Conservation (phyloP, 2,329 filamentous ascomycete genomes). For the Davidsoniella eucalypti region DNA sequence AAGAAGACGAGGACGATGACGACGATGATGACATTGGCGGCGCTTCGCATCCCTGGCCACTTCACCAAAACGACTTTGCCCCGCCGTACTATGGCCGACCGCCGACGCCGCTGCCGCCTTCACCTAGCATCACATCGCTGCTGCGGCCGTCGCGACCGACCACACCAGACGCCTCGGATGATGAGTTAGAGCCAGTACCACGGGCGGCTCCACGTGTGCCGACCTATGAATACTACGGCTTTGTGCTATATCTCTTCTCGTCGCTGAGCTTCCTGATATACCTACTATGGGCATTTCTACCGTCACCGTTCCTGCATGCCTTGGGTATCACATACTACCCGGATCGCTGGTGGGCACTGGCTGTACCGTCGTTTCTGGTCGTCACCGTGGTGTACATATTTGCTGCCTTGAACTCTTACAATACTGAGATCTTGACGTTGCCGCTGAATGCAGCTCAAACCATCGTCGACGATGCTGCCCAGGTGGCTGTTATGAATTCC, state of each 20-base stretch:
- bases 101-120: constrained; percentile 85
- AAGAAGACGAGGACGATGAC: not conserved
- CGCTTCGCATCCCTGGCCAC: constrained; percentile 26
- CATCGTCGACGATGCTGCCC: constrained; percentile 77
- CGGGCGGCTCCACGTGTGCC: constrained; percentile 82
- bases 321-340: constrained; percentile 95
- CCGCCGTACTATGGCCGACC: constrained; percentile 95
- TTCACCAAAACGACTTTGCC: constrained; percentile 40
- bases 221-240: constrained; percentile 99
- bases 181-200: constrained; percentile 63
- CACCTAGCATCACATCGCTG: constrained; percentile 80
- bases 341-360: constrained; percentile 93
- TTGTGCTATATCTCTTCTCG: constrained; percentile 85
- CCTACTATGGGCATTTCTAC: constrained; percentile 74
- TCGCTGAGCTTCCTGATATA: constrained; percentile 62
- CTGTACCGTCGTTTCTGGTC: constrained; percentile 78
- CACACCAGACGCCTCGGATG: constrained; percentile 81
- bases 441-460: constrained; percentile 69
- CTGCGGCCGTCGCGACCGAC: constrained; percentile 82
- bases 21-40: constrained; percentile 15
- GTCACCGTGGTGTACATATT: constrained; percentile 86
- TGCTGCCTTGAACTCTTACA: constrained; percentile 79
- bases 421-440: constrained; percentile 74
- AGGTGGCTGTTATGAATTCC: constrained; percentile 66
- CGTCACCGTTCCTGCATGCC: constrained; percentile 77